Evolutionary conservation across 2,329 filamentous ascomycete genomes (phyloP).

Genomic region (Arthrobotrys iridis): DNA sequence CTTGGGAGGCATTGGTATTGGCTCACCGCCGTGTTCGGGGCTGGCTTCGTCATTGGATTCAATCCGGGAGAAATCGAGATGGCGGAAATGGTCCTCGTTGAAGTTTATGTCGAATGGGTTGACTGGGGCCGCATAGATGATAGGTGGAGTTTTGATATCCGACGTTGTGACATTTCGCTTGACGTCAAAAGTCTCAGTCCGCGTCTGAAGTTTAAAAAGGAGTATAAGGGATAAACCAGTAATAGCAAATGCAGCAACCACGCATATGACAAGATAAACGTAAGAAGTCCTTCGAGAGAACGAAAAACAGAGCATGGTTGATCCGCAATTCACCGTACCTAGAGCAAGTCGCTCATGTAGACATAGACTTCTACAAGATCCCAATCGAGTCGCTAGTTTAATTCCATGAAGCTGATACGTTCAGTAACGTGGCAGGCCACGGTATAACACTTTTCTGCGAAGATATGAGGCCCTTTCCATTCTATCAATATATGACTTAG

Average conservation of each 20-base stretch:
- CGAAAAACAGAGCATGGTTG: conserved; percentile 4
- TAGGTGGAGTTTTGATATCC: not conserved
- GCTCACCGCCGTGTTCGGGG: too few relatives aligned
- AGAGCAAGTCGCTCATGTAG: too few relatives aligned
- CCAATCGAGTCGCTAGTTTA: too few relatives aligned
- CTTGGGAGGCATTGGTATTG: not conserved
- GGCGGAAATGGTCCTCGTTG: not conserved
- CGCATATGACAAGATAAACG: conserved; percentile 6
- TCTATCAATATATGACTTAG: too few relatives aligned
- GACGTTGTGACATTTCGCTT: not conserved
- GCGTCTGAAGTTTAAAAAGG: not conserved
- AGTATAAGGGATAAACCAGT: conserved; percentile 1
- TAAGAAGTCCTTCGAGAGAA: not conserved
- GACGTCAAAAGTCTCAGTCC: not conserved
- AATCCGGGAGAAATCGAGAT: not conserved
- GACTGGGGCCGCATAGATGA: not conserved
- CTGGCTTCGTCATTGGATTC: not conserved
- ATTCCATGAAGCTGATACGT: too few relatives aligned
- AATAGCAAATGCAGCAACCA: not conserved
- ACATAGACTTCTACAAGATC: too few relatives aligned
- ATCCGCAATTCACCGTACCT: too few relatives aligned
- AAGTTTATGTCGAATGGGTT: conserved; percentile 2
- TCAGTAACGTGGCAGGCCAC: too few relatives aligned
- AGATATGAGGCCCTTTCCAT: not conserved
- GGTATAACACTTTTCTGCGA: not conserved